Conservation (phyloP, 495 filamentous ascomycete genomes). For the Lepidopterella palustris region DNA sequence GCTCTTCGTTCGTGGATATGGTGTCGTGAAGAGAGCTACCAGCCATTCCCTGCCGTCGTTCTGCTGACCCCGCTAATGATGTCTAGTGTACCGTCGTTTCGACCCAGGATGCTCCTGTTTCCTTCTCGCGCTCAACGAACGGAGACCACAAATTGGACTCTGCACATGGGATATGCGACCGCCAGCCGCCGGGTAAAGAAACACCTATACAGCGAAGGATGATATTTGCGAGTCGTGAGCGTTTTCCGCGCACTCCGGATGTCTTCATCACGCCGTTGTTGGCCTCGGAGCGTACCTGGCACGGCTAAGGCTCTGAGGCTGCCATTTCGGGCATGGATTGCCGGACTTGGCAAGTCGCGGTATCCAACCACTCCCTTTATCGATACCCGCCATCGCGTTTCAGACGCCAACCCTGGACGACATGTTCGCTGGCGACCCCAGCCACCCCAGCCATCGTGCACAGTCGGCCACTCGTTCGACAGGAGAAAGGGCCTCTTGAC, state of each 20-base stretch:
- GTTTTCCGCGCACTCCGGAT: neutral
- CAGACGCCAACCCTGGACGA: neutral
- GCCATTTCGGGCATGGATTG: neutral
- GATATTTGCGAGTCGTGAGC: neutral
- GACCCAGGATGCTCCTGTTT: too few relatives aligned
- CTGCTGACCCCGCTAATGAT: too few relatives aligned
- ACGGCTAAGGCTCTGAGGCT: neutral
- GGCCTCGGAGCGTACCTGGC: neutral
- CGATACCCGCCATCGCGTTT: neutral
- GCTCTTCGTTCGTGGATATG: too few relatives aligned
- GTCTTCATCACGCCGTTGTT: neutral
- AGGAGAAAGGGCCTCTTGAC: neutral
- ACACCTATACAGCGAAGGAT: too few relatives aligned
- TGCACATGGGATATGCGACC: too few relatives aligned
- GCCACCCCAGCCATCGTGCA: neutral
- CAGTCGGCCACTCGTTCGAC: neutral
- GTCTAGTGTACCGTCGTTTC: too few relatives aligned
- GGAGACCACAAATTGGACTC: too few relatives aligned
- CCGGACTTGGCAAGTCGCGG: neutral
- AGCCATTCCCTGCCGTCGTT: too few relatives aligned
- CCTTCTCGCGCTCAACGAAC: too few relatives aligned
- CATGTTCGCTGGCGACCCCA: neutral
- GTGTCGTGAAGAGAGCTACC: too few relatives aligned
- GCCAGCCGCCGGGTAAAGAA: too few relatives aligned
- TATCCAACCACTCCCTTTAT: neutral